Evolutionary conservation across 2,329 filamentous ascomycete species (phyloP), one percentile per base, ranked within the genome.

Genomic region (Pseudogymnoascus sp.): DNA sequence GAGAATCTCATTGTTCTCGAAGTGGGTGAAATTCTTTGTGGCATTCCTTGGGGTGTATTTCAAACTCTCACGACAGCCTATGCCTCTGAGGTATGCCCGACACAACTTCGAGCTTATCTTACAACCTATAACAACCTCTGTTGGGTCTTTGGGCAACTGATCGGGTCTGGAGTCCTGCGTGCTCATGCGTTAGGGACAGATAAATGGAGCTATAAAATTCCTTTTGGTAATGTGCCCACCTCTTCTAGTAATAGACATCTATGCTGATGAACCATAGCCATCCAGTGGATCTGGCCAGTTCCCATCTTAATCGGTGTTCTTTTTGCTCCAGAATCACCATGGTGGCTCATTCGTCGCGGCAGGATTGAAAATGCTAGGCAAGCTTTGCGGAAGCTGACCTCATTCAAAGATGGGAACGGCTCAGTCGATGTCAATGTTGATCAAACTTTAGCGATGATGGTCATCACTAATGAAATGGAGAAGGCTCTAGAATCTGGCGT

Each of bases 371-470:
- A 79, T 39, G 78, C 78, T 11, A 79, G 78, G 66, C 71, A 66
- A 45, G 60, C 68, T 14, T 47, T 71, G 5, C 63, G 16, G 18
- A 36, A 26, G 10, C 47, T 70, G 21, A 69, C 68, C 16, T 64
- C 66, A 3, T 37, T 59, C 8, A 66, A 67, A 37, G 62, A 66
- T 31, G 62, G 62, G 7, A 60, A 64, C 10, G 62, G 60, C 29
- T 63, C 67, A 37, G 45, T 47, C 21, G 84, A 96, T 70, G 65
- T 70, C 62, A 62, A 64, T 36, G 84, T 89, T 10, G 89, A 96
- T 66, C 90, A 95, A 76, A 95, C 90, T 0, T 81, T 96, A 60
- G 87, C 90, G 70, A 96, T 96, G 90, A 96, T 96, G 89, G 85
- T 91, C 1, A 90, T 96, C 72, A 96, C 91, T 0, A 93, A 89